These are phyloP conservation scores for Coemansia sp. DNA, from an alignment of 192 early-diverging fungal species.

Conservation along the genomic window DNA sequence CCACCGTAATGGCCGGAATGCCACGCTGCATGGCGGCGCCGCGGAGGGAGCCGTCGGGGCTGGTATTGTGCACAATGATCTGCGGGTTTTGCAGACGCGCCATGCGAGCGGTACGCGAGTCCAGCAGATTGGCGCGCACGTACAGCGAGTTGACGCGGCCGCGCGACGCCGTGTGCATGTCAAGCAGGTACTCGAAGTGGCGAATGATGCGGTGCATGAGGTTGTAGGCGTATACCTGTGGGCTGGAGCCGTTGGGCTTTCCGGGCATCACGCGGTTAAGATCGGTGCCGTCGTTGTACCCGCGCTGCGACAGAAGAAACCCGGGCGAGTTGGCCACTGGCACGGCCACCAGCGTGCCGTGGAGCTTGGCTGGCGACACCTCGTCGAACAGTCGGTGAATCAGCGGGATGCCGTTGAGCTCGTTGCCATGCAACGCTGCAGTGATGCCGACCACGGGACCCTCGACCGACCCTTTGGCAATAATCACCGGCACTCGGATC, in stretches of 20 bases:
- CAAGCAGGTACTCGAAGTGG: conserved; percentile 81
- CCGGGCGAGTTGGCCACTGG: conserved; percentile 87
- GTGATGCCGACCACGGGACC: conserved; percentile 65
- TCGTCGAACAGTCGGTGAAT: conserved; percentile 83
- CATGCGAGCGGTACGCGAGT: conserved; percentile 64
- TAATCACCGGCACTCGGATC: conserved; percentile 68
- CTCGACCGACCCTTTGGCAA: conserved; percentile 63
- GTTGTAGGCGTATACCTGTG: conserved; percentile 78
- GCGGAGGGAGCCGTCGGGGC: conserved; percentile 70
- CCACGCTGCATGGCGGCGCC: conserved; percentile 71
- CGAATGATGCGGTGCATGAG: conserved; percentile 74
- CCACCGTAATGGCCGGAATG: conserved; percentile 84
- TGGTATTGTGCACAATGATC: conserved; percentile 70
- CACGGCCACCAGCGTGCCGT: conserved; percentile 82
- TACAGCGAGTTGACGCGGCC: conserved; percentile 85
- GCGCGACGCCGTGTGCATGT: conserved; percentile 82
- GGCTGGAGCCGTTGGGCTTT: conserved; percentile 66
- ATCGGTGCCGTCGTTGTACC: conserved; percentile 83
- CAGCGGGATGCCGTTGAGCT: conserved; percentile 86
- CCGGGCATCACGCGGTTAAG: conserved; percentile 86
- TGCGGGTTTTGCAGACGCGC: conserved; percentile 86
- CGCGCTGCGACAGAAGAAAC: conserved; percentile 71
- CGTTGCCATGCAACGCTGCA: conserved; percentile 87
- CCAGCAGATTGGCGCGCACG: conserved; percentile 82
- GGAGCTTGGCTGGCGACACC: conserved; percentile 64